phyloP scores from a whole-genome alignment of 768 basidiomycete species.

The Trametes punicea region DNA sequence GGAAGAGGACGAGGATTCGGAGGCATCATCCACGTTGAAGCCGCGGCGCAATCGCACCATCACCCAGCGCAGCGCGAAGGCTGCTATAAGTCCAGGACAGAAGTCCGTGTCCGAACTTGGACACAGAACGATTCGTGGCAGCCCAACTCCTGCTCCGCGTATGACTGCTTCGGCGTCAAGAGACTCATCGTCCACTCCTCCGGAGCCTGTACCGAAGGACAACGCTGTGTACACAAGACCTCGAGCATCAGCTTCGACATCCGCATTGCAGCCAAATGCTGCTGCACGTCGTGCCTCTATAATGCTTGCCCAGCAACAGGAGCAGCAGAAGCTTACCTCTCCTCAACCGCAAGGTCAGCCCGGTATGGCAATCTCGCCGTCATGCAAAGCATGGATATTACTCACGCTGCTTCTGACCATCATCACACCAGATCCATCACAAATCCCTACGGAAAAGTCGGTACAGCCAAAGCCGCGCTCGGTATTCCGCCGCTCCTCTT shows the following conservation, averaged over 20 bases:
- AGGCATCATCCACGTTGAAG: conserved; percentile 31
- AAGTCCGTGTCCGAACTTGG: conserved; percentile 29
- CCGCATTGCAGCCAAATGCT: conserved; percentile 50
- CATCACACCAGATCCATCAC: neutral
- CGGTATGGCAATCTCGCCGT: neutral
- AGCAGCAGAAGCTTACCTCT: neutral
- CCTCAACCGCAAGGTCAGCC: conserved; percentile 4
- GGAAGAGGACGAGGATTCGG: conserved; percentile 30
- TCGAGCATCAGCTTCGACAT: conserved; percentile 57
- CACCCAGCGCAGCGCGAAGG: conserved; percentile 22
- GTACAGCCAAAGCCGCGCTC: conserved; percentile 6
- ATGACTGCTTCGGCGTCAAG: conserved; percentile 19
- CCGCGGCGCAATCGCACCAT: conserved; percentile 35
- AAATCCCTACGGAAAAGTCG: neutral
- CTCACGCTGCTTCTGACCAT: neutral
- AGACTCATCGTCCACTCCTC: conserved; percentile 1
- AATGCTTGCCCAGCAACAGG: conserved; percentile 13
- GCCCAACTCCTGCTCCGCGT: conserved; percentile 14
- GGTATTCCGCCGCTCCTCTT: neutral
- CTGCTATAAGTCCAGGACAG: conserved; percentile 9
- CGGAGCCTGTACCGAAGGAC: neutral
- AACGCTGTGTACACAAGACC: conserved; percentile 30
- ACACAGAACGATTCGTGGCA: conserved; percentile 15
- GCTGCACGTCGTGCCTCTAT: conserved; percentile 50
- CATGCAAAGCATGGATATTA: neutral